phyloP scores from a whole-genome alignment of 2,329 filamentous ascomycete species.

The Nectriaceae sp. region DNA sequence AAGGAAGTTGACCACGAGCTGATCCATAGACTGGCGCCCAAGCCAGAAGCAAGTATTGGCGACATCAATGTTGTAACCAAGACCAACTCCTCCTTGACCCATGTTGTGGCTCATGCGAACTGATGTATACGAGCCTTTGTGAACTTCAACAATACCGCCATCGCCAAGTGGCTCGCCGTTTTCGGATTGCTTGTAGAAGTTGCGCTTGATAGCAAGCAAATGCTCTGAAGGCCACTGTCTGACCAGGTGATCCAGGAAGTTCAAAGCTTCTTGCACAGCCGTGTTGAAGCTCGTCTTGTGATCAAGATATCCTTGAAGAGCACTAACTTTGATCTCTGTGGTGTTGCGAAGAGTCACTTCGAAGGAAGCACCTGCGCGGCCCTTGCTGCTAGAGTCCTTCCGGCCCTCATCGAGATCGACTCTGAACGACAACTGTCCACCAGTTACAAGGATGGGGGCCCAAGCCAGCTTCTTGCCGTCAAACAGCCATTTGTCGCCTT shows the following conservation, averaged over 20 bases:
- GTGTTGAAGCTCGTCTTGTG: slow-evolving; percentile 63
- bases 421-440: slow-evolving; percentile 53
- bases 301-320: slow-evolving; percentile 66
- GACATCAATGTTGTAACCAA: slow-evolving; percentile 87
- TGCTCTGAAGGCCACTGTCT: slow-evolving; percentile 73
- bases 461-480: slow-evolving; percentile 88
- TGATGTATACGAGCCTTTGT: slow-evolving; percentile 88
- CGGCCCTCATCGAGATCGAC: slow-evolving; percentile 75
- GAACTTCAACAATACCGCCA: slow-evolving; percentile 64
- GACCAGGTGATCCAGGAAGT: slow-evolving; percentile 87
- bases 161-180: slow-evolving; percentile 57
- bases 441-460: slow-evolving; percentile 48
- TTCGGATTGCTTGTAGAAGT: slow-evolving; percentile 69
- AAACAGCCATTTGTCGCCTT: slow-evolving; percentile 62
- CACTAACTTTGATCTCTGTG: slow-evolving; percentile 67
- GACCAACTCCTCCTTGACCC: slow-evolving; percentile 54
- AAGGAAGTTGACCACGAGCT: slow-evolving; percentile 38
- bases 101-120: slow-evolving; percentile 69
- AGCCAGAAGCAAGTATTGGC: slow-evolving; percentile 90
- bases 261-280: slow-evolving; percentile 76
- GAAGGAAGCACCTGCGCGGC: slow-evolving; percentile 50
- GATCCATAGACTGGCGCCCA: slow-evolving; percentile 38
- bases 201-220: slow-evolving; percentile 75
- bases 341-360: slow-evolving; percentile 65
- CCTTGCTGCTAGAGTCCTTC: slow-evolving; percentile 33